Evolutionary conservation across 2,329 filamentous ascomycete genomes (phyloP).

Genomic region (Neophaeococcomyces mojaviensis): DNA sequence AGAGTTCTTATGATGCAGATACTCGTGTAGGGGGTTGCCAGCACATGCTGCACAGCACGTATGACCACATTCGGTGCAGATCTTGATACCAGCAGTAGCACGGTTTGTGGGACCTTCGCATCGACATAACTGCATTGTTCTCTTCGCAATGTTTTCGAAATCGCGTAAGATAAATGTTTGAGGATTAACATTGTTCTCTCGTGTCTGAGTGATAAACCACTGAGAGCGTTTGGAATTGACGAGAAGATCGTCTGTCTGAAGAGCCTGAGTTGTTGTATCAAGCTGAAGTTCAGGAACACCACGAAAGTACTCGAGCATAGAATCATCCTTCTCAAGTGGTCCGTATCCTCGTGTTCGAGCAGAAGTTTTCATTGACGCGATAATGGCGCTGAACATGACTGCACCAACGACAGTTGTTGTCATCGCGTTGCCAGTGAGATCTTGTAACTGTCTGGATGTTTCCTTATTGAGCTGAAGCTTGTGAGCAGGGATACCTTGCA

Average conservation of each 20-base stretch:
- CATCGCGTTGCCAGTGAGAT: slow-evolving; percentile 76
- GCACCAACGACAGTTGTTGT: slow-evolving; percentile 62
- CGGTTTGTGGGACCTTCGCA: slow-evolving; percentile 47
- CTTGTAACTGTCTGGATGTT: slow-evolving; percentile 53
- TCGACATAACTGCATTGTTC: slow-evolving; percentile 40
- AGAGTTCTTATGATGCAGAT: slow-evolving; percentile 13
- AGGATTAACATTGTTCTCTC: not conserved
- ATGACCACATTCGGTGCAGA: slow-evolving; percentile 16
- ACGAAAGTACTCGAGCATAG: not conserved
- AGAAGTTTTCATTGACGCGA: slow-evolving; percentile 25
- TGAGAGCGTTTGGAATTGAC: slow-evolving; percentile 8
- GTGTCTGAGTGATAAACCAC: not conserved
- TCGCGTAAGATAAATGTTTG: not conserved
- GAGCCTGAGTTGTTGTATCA: too few relatives aligned
- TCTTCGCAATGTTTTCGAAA: not conserved
- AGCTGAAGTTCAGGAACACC: too few relatives aligned
- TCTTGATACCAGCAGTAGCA: slow-evolving; percentile 22
- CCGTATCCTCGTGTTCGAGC: slow-evolving; percentile 13
- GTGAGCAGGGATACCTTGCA: slow-evolving; percentile 63
- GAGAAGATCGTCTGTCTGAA: not conserved
- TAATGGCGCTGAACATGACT: slow-evolving; percentile 53
- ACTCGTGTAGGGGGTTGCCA: slow-evolving; percentile 24
- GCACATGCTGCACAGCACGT: slow-evolving; percentile 15
- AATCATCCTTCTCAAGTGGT: not conserved
- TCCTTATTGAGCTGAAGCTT: slow-evolving; percentile 59